These are phyloP conservation scores for Acidomyces sp. DNA, from an alignment of 495 filamentous ascomycete genomes.

Conservation along the genomic window DNA sequence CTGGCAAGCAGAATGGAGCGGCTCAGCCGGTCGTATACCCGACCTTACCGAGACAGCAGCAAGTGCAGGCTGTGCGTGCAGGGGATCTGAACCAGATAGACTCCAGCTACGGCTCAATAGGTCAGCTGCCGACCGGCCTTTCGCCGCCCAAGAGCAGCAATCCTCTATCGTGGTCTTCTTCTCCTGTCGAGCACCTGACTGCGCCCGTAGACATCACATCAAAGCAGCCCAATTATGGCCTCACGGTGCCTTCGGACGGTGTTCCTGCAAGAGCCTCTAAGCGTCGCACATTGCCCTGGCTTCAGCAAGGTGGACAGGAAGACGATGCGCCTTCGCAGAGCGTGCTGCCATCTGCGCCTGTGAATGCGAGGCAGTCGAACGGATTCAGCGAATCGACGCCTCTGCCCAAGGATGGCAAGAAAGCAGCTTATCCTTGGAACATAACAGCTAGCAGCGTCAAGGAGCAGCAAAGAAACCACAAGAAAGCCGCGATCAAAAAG, in stretches of 20 bases:
- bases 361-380: conserved; percentile 15
- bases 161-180: conserved; percentile 50
- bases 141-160: conserved; percentile 39
- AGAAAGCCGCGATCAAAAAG: conserved; percentile 46
- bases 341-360: not conserved
- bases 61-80: conserved; percentile 4
- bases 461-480: conserved; percentile 59
- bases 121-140: conserved; percentile 15
- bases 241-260: too few relatives aligned
- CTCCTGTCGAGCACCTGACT: conserved; percentile 40
- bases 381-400: conserved; percentile 25
- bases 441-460: conserved; percentile 69
- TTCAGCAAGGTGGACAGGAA: conserved; percentile 24
- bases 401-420: conserved; percentile 28
- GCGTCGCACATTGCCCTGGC: conserved; percentile 46
- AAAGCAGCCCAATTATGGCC: too few relatives aligned
- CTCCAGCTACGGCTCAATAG: conserved; percentile 16
- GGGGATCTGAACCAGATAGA: not conserved
- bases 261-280: conserved; percentile 32
- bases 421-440: conserved; percentile 50
- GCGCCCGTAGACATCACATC: too few relatives aligned
- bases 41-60: conserved; percentile 11
- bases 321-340: conserved; percentile 15
- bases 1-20: conserved; percentile 3
- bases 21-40: conserved; percentile 8